phyloP scores from a whole-genome alignment of 2,329 filamentous ascomycete species.

The Stenocarpella maydis region DNA sequence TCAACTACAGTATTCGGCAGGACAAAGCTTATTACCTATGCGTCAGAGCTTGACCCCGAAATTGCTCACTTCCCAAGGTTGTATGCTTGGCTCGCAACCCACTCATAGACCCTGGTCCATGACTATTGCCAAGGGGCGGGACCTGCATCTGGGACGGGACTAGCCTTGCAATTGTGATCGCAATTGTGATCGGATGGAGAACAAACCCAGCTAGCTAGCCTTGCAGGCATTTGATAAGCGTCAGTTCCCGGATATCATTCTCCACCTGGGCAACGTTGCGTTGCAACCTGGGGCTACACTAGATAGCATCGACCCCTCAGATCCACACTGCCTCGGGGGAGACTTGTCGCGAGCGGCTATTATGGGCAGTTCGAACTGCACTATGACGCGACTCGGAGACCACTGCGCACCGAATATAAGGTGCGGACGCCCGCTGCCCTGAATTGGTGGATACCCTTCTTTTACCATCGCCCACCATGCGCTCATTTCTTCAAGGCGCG shows the following conservation, averaged over 20 bases:
- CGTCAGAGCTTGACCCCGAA: no score
- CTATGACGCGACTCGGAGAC: slow-evolving; percentile 5
- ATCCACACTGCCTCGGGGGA: slow-evolving; percentile 20
- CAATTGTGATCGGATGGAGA: neutral
- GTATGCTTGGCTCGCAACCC: neutral
- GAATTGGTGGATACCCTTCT: neutral
- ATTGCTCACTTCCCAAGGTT: neutral
- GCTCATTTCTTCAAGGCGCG: neutral
- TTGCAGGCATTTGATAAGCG: neutral
- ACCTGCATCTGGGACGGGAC: slow-evolving; percentile 6
- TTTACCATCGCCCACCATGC: neutral
- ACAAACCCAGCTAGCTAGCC: neutral
- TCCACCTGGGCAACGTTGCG: slow-evolving; percentile 21
- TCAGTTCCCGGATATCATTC: no score
- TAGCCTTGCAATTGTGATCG: neutral
- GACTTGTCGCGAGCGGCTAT: slow-evolving; percentile 26
- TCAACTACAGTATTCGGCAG: no score
- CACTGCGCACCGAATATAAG: neutral
- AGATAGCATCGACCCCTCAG: slow-evolving; percentile 8
- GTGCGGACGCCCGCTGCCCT: neutral
- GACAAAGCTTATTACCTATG: no score
- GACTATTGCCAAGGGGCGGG: neutral
- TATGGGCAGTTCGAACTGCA: neutral
- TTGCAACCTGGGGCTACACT: neutral
- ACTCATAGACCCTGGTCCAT: neutral